Percentiles rank a stretch among this genome's conserved stretches.
Evolutionary conservation across 768 basidiomycete species (phyloP).

Genomic region (Russula abietina): DNA sequence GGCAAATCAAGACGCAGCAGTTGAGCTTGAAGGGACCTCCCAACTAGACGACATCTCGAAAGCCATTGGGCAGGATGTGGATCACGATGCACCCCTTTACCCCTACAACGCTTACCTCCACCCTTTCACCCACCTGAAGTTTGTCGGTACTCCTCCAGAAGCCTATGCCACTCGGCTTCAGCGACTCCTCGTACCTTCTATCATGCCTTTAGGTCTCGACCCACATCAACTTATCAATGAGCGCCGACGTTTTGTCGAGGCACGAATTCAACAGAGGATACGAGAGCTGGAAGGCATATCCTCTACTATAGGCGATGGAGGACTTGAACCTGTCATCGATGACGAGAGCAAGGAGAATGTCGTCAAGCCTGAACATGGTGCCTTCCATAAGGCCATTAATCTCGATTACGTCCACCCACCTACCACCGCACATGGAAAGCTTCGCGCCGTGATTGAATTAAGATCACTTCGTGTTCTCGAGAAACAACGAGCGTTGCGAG

Average conservation of each 20-base stretch:
- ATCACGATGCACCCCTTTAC: slow-evolving; percentile 74
- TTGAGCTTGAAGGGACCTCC: slow-evolving; percentile 52
- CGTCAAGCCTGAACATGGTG: slow-evolving; percentile 28
- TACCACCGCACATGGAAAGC: slow-evolving; percentile 68
- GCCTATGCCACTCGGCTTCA: slow-evolving; percentile 69
- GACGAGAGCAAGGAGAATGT: slow-evolving; percentile 34
- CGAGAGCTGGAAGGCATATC: slow-evolving; percentile 77
- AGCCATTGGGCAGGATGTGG: slow-evolving; percentile 72
- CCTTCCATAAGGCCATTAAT: slow-evolving; percentile 27
- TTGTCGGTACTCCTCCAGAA: slow-evolving; percentile 51
- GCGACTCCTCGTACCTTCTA: slow-evolving; percentile 75
- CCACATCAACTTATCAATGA: slow-evolving; percentile 88
- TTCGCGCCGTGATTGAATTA: slow-evolving; percentile 89
- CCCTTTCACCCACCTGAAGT: slow-evolving; percentile 74
- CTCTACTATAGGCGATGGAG: slow-evolving; percentile 73
- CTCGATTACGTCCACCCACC: slow-evolving; percentile 43
- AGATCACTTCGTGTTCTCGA: slow-evolving; percentile 84
- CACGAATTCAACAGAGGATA: slow-evolving; percentile 82
- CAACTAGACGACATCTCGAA: slow-evolving; percentile 60
- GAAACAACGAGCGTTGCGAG: slow-evolving; percentile 84
- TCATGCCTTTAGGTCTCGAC: slow-evolving; percentile 90
- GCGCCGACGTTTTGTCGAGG: slow-evolving; percentile 85
- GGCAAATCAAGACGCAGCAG: slow-evolving; percentile 29
- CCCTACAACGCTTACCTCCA: slow-evolving; percentile 88
- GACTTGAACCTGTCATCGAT: slow-evolving; percentile 49